Evolutionary conservation across 1,284 basidiomycete genomes (phyloP).

Genomic region (Meira nashicola): DNA sequence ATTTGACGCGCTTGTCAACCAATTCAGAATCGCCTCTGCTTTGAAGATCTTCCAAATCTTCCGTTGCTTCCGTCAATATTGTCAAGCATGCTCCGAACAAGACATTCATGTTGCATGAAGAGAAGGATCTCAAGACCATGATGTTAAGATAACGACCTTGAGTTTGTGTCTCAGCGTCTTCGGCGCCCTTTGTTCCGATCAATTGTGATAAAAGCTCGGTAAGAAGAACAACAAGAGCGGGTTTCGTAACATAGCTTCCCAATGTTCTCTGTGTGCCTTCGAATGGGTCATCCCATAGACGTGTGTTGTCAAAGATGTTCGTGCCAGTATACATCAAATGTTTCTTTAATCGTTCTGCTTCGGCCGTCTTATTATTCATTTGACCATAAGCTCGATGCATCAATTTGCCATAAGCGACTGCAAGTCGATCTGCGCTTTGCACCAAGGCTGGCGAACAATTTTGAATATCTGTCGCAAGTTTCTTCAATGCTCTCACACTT

Average conservation of each 20-base stretch:
- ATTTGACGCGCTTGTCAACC: constrained; percentile 62
- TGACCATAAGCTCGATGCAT: constrained; percentile 25
- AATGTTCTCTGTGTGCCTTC: constrained; percentile 23
- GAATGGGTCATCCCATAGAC: constrained; percentile 24
- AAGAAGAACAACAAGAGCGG: constrained; percentile 55
- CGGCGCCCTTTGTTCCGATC: constrained; percentile 61
- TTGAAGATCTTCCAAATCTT: constrained; percentile 66
- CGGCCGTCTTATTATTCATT: constrained; percentile 6
- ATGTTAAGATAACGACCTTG: constrained; percentile 94
- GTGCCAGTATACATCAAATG: constrained; percentile 38
- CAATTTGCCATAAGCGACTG: constrained; percentile 38
- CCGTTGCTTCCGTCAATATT: constrained; percentile 79
- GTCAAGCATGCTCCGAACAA: constrained; percentile 82
- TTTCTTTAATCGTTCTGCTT: constrained; percentile 38
- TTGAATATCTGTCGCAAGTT: constrained; percentile 53
- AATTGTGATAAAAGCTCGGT: constrained; percentile 84
- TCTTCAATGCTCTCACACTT: constrained; percentile 90
- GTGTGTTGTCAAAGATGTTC: constrained; percentile 33
- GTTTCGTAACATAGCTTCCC: constrained; percentile 34
- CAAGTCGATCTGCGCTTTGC: constrained; percentile 60
- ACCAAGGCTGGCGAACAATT: constrained; percentile 27
- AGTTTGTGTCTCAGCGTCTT: constrained; percentile 59
- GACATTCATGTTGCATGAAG: constrained; percentile 81
- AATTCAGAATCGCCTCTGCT: constrained; percentile 26
- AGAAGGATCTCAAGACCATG: constrained; percentile 88